These are phyloP conservation scores for Metarhizium humberi DNA, from an alignment of 2,329 filamentous ascomycete species.

Conservation along the genomic window DNA sequence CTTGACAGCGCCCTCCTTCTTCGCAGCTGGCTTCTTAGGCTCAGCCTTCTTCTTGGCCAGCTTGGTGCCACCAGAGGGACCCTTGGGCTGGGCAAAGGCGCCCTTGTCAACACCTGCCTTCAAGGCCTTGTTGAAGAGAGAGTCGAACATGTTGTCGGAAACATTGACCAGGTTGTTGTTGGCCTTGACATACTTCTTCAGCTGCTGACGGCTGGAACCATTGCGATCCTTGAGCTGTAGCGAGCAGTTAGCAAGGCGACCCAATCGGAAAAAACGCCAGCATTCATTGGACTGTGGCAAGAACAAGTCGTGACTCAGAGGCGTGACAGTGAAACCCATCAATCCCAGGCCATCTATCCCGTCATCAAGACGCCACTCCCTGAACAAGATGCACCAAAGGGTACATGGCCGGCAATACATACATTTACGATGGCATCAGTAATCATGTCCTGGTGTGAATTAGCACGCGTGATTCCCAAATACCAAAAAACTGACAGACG, in stretches of 20 bases:
- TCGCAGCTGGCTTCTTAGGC: conserved; percentile 27
- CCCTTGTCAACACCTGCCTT: conserved; percentile 77
- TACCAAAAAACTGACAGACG: not conserved
- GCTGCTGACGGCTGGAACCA: conserved; percentile 50
- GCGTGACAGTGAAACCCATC: conserved; percentile 1
- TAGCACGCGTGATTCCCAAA: not conserved
- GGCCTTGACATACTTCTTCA: conserved; percentile 53
- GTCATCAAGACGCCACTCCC: not conserved
- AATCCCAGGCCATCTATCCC: not conserved
- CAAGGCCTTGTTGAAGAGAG: conserved; percentile 79
- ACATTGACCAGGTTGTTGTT: conserved; percentile 39
- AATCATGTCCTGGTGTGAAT: conserved; percentile 48
- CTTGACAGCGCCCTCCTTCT: conserved; percentile 23
- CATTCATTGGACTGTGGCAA: not conserved
- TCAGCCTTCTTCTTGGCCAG: conserved; percentile 66
- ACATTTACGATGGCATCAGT: conserved; percentile 52
- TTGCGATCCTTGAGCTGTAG: conserved; percentile 53
- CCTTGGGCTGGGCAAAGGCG: conserved; percentile 84
- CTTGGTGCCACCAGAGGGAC: conserved; percentile 85
- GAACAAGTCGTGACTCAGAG: conserved; percentile 8
- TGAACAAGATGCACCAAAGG: conserved; percentile 26
- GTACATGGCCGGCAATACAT: conserved; percentile 29
- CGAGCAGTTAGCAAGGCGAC: conserved; percentile 25
- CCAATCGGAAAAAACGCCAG: not conserved
- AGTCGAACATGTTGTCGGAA: conserved; percentile 50